Evolutionary conservation across 352 stramenopile genomes (phyloP).

Genomic region (Phytophthora vignae): DNA sequence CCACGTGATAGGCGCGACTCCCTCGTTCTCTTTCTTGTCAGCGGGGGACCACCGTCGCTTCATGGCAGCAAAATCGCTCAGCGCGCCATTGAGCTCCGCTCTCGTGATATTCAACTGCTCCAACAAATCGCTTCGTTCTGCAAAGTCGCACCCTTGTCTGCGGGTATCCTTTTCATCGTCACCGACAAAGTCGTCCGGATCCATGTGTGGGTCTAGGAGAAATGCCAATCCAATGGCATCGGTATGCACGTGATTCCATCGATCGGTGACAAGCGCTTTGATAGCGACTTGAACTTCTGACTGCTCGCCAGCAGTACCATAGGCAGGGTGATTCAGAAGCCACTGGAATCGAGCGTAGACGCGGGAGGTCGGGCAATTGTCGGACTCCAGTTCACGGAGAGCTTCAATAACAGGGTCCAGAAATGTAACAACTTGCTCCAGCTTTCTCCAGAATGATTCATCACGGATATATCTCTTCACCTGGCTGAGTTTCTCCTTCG

Average conservation of each 20-base stretch:
- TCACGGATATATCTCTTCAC: neutral
- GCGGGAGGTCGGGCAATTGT: conserved; percentile 10
- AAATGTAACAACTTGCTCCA: conserved; percentile 10
- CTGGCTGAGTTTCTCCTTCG: neutral
- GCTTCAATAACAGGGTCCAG: conserved; percentile 10
- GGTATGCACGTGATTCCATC: neutral
- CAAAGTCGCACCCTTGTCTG: neutral
- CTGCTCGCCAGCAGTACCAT: neutral
- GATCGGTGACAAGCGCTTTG: neutral
- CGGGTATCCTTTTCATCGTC: neutral
- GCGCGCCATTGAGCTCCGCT: neutral
- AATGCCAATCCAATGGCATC: neutral
- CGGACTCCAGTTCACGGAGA: conserved; percentile 12
- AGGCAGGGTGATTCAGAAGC: conserved; percentile 9
- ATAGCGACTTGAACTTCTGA: neutral
- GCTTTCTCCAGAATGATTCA: conserved; percentile 6
- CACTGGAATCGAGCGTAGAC: conserved; percentile 10
- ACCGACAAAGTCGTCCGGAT: neutral
- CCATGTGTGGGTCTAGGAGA: neutral
- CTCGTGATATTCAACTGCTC: neutral
- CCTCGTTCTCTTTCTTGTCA: neutral
- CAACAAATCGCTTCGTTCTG: neutral
- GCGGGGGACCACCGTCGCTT: neutral
- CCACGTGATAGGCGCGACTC: neutral
- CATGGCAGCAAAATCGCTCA: neutral